These are phyloP conservation scores for Penicillium paneum DNA, from an alignment of 2,329 filamentous ascomycete species.

Conservation along the genomic window DNA sequence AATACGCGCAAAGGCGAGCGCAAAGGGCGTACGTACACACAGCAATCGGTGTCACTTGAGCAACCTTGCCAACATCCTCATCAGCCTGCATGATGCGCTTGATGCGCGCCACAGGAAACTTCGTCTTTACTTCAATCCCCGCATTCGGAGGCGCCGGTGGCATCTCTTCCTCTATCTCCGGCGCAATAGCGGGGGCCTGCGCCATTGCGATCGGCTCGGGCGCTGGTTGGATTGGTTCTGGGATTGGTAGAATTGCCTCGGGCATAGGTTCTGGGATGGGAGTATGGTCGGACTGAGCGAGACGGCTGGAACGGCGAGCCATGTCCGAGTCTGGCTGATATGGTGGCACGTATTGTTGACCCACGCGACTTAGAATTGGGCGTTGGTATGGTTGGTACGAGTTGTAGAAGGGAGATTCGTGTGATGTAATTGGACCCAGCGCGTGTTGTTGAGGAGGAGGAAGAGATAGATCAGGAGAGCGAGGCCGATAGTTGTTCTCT, in stretches of 20 bases:
- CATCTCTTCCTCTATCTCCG: neutral
- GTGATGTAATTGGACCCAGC: neutral
- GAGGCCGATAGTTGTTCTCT: conserved; percentile 48
- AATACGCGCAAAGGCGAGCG: neutral
- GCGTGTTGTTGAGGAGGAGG: conserved; percentile 34
- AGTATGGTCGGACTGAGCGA: conserved; percentile 32
- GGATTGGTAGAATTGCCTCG: conserved; percentile 1
- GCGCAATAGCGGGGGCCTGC: conserved; percentile 16
- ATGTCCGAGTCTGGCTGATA: conserved; percentile 36
- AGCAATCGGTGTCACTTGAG: conserved; percentile 93
- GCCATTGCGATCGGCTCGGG: conserved; percentile 22
- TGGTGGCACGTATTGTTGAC: conserved; percentile 39
- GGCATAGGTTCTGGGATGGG: conserved; percentile 22
- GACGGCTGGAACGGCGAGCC: conserved; percentile 42
- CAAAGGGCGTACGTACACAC: conserved; percentile 57
- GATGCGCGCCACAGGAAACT: conserved; percentile 95
- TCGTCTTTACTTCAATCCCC: conserved; percentile 78
- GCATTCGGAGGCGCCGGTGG: conserved; percentile 37
- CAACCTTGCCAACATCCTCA: conserved; percentile 96
- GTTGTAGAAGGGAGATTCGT: conserved; percentile 24
- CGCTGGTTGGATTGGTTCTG: neutral
- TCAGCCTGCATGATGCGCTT: conserved; percentile 99
- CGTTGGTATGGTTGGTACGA: conserved; percentile 1
- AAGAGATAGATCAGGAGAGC: conserved; percentile 52
- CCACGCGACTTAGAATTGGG: conserved; percentile 17